Percentiles rank a stretch among this genome's conserved stretches.
These are phyloP conservation scores for Ailanthus altissimus DNA, from an alignment of 345 rosid genomes.

Conservation along the genomic window DNA sequence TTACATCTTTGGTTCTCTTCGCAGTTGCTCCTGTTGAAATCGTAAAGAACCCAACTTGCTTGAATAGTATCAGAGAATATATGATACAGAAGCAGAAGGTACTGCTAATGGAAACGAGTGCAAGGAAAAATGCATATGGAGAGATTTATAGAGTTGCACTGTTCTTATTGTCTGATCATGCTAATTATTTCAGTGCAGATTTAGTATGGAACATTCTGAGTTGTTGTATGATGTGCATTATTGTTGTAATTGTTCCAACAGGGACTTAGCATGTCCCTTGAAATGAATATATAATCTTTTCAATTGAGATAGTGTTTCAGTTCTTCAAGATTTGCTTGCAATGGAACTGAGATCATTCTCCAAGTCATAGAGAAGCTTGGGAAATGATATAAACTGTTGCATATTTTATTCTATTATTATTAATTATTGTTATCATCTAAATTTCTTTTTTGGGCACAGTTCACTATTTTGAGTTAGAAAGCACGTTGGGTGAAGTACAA, in stretches of 20 bases:
- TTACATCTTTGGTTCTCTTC: neutral
- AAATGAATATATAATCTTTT: neutral
- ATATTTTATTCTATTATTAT: too few species aligned
- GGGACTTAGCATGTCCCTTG: neutral
- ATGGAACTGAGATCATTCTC: too few species aligned
- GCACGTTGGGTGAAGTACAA: too few species aligned
- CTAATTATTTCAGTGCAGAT: neutral
- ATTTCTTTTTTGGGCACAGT: too few species aligned
- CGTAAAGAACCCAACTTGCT: neutral
- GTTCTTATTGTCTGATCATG: neutral
- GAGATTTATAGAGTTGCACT: neutral
- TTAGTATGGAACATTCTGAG: neutral
- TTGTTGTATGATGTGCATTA: neutral
- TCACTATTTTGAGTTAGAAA: too few species aligned
- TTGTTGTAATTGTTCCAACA: neutral
- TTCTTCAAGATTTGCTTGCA: neutral
- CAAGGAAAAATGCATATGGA: neutral
- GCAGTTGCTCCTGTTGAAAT: neutral
- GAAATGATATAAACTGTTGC: too few species aligned
- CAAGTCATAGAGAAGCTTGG: too few species aligned
- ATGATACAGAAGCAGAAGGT: neutral
- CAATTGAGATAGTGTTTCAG: neutral
- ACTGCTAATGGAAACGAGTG: neutral
- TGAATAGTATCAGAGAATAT: neutral
- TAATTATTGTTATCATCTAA: too few species aligned